A percentile compares a stretch with the other conserved stretches of the same genome.
Conservation (phyloP, 805 yeast species). For the Sugiyamaella marilandica region DNA sequence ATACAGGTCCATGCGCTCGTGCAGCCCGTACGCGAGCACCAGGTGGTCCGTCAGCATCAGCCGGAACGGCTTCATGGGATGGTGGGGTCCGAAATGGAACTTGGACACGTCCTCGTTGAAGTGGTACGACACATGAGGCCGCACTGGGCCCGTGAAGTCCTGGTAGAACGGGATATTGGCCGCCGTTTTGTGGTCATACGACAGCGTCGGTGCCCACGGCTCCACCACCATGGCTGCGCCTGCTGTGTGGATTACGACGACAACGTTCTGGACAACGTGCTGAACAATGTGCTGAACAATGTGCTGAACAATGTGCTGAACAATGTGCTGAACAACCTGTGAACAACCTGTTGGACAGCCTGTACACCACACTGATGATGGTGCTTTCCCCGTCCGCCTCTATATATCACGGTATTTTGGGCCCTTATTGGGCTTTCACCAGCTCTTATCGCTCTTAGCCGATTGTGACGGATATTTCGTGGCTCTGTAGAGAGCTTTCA, state of each 20-base stretch:
- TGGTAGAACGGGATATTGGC: constrained; percentile 45
- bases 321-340: too few relatives aligned
- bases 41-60: constrained; percentile 90
- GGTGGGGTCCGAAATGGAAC: constrained; percentile 87
- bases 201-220: constrained; percentile 34
- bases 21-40: constrained; percentile 76
- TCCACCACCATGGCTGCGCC: constrained; percentile 20
- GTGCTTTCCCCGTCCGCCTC: too few relatives aligned
- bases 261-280: too few relatives aligned
- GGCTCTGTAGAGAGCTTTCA: too few relatives aligned
- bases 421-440: too few relatives aligned
- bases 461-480: too few relatives aligned
- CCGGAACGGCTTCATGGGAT: constrained; percentile 98
- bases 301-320: too few relatives aligned
- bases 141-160: constrained; percentile 32
- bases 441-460: too few relatives aligned
- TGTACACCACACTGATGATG: too few relatives aligned
- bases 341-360: too few relatives aligned
- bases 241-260: constrained; percentile 2
- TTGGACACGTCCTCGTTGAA: constrained; percentile 74
- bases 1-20: constrained; percentile 86
- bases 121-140: constrained; percentile 71
- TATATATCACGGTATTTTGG: too few relatives aligned
- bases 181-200: constrained; percentile 40
- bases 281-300: too few relatives aligned